A percentile compares a stretch with the other conserved stretches of the same genome.
Evolutionary conservation across 164 flowering plant species (phyloP).

Genomic region (Aristolochia fimbriata): DNA sequence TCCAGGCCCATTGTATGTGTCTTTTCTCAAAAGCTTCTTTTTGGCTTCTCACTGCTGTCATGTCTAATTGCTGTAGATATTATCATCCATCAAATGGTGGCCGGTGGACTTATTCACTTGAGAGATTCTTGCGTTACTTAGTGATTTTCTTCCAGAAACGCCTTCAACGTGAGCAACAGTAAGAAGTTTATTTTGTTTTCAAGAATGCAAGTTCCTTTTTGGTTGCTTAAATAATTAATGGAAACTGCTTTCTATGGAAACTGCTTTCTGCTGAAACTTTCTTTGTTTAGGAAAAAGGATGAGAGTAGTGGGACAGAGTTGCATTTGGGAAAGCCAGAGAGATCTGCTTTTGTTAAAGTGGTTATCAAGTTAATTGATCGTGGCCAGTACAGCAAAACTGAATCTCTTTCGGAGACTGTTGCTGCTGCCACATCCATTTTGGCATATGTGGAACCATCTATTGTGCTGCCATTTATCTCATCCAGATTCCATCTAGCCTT

Average conservation of each 20-base stretch:
- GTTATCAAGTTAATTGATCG: constrained; percentile 81
- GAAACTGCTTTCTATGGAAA: constrained; percentile 2
- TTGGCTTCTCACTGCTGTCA: constrained; percentile 1
- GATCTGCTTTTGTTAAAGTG: constrained; percentile 59
- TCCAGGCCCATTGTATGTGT: neutral
- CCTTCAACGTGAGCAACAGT: constrained; percentile 72
- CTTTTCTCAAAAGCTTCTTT: constrained; percentile 1
- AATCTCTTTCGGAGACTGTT: constrained; percentile 86
- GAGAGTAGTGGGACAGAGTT: constrained; percentile 19
- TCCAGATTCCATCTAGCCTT: constrained; percentile 88
- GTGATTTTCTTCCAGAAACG: constrained; percentile 73
- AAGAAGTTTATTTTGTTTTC: constrained; percentile 21
- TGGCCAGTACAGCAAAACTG: constrained; percentile 96
- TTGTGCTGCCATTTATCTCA: constrained; percentile 88
- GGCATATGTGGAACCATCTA: constrained; percentile 84
- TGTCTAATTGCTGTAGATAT: constrained; percentile 42
- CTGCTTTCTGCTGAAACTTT: constrained; percentile 6
- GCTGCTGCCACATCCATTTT: constrained; percentile 84
- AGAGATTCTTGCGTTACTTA: constrained; percentile 73
- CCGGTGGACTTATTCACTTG: constrained; percentile 92
- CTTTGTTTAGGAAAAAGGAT: constrained; percentile 35
- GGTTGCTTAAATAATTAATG: neutral
- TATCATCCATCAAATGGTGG: constrained; percentile 99
- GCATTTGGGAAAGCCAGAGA: constrained; percentile 51
- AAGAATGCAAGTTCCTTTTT: neutral